phyloP scores from a whole-genome alignment of 352 stramenopile genomes.

The Phytophthora nicotianae region DNA sequence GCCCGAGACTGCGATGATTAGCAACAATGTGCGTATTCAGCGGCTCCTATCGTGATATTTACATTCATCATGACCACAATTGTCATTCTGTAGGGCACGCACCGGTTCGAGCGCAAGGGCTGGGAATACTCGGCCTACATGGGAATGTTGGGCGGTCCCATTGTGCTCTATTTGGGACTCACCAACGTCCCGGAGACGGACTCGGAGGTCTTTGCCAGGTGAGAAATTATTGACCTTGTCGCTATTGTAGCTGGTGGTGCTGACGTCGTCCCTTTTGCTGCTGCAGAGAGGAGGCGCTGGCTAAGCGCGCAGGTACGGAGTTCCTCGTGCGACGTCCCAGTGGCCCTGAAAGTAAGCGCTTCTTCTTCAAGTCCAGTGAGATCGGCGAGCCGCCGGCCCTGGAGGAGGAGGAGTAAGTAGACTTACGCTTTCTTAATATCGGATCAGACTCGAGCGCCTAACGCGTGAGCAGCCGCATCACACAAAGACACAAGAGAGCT shows the following conservation, averaged over 20 bases:
- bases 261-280: neutral
- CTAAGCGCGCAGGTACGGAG: conserved; percentile 54
- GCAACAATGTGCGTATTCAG: conserved; percentile 71
- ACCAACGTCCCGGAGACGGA: conserved; percentile 84
- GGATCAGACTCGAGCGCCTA: conserved; percentile 13
- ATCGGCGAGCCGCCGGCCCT: conserved; percentile 70
- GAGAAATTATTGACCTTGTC: neutral
- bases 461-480: conserved; percentile 1
- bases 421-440: conserved; percentile 17
- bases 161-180: conserved; percentile 79
- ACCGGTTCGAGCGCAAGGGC: conserved; percentile 80
- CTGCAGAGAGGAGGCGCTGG: conserved; percentile 62
- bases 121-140: conserved; percentile 87
- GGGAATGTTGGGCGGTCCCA: conserved; percentile 67
- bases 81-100: conserved; percentile 54
- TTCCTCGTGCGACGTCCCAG: conserved; percentile 54
- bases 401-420: conserved; percentile 30
- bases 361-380: conserved; percentile 44
- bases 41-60: neutral
- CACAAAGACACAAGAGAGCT: neutral
- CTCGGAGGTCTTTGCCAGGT: conserved; percentile 85
- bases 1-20: conserved; percentile 88
- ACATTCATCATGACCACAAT: neutral
- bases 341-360: conserved; percentile 51
- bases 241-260: neutral